These are phyloP conservation scores for Urostyla sp. DNA, from an alignment of 73 alveolate species.

Conservation along the genomic window DNA sequence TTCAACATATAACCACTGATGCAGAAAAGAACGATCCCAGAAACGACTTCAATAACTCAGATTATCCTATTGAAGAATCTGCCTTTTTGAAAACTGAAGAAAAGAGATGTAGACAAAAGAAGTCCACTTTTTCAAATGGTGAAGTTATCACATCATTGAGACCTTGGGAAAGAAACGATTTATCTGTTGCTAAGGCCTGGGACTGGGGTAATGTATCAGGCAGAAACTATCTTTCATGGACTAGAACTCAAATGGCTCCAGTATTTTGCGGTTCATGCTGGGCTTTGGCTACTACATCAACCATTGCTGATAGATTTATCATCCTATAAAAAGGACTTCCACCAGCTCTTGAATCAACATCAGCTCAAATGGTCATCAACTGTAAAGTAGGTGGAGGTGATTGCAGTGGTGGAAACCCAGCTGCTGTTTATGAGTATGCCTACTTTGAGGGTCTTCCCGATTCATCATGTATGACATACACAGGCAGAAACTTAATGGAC, in stretches of 20 bases:
- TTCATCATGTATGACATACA: constrained; percentile 71
- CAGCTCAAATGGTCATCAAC: constrained; percentile 78
- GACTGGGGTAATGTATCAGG: constrained; percentile 85
- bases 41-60: constrained; percentile 34
- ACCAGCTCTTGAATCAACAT: constrained; percentile 76
- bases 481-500: constrained; percentile 68
- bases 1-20: constrained; percentile 46
- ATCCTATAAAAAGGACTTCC: constrained; percentile 61
- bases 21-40: constrained; percentile 63
- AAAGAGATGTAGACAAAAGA: constrained; percentile 44
- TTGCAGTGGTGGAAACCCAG: constrained; percentile 83
- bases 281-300: constrained; percentile 89
- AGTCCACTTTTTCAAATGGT: constrained; percentile 34
- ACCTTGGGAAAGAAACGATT: constrained; percentile 64
- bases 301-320: constrained; percentile 90
- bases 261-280: constrained; percentile 86
- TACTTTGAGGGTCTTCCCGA: constrained; percentile 72
- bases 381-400: constrained; percentile 87
- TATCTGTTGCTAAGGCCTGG: constrained; percentile 67
- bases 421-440: constrained; percentile 69
- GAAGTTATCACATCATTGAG: constrained; percentile 36
- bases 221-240: constrained; percentile 79
- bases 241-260: constrained; percentile 78
- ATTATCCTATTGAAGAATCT: constrained; percentile 10
- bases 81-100: constrained; percentile 2